Evolutionary conservation across 331 rosid genomes (phyloP).

Genomic region (Spiraea crenata): DNA sequence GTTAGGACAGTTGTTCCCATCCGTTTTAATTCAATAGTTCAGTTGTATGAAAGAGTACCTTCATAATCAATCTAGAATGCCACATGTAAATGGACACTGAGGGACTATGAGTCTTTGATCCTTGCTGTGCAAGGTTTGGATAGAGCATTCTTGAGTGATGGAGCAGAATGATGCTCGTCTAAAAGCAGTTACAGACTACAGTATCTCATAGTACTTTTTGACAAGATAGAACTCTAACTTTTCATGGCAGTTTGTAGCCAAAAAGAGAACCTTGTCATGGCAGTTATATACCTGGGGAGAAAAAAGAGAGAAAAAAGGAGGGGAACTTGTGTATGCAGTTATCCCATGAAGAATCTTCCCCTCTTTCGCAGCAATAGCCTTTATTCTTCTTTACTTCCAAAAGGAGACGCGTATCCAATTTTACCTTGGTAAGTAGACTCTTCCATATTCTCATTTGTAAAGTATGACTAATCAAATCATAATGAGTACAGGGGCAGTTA

Average conservation of each 20-base stretch:
- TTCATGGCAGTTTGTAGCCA: neutral
- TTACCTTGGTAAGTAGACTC: neutral
- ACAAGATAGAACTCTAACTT: neutral
- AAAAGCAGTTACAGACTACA: neutral
- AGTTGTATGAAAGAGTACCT: no score
- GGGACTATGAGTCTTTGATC: neutral
- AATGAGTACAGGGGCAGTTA: no score
- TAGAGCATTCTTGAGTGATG: neutral
- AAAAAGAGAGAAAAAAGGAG: neutral
- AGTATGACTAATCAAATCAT: no score
- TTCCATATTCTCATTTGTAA: no score
- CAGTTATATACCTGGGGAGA: neutral
- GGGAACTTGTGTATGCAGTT: neutral
- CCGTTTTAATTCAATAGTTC: no score
- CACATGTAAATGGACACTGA: neutral
- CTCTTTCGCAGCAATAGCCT: neutral
- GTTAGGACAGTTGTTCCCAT: no score
- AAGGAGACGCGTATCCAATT: neutral
- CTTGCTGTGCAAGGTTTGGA: constrained; percentile 6
- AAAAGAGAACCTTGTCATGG: neutral
- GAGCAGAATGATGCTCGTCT: neutral
- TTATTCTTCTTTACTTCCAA: no score
- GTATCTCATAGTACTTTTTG: neutral
- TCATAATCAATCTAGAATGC: neutral
- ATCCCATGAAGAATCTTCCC: neutral